Base-by-base conservation (phyloP, 306 rosid species). In the Inga laurina region DNA sequence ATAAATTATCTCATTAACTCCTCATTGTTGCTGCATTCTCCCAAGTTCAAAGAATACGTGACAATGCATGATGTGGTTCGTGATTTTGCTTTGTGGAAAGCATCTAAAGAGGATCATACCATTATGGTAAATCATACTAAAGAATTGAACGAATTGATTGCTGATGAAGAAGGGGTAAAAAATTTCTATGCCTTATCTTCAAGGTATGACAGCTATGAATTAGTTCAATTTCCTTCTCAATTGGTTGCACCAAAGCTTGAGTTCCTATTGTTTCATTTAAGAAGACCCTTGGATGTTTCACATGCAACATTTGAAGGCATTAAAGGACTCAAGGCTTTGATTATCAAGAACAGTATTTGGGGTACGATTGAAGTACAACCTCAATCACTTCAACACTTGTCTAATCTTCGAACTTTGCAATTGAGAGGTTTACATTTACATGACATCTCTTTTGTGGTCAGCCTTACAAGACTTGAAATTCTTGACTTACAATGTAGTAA, bases 1-100 rank as follows among this genome's bases (percentile, higher is more conserved):
- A 34, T 35, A 1, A 59, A 77, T 57, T 1, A 37, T 85, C 22
- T 34, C 72, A 45, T 44, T 73, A 35, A 79, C 78, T 3, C 72
- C 57, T 41, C 30, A 30, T 52, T 77, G 77, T n/a, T 43, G 85
- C 81, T 32, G 54, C 14, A 15, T 49, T 49, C 19, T 49, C 0
- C 14, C 18, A 49, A 49, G 6, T 49, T 49, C 5, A 3, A 49
- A 49, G 14, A 49, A 49, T 79, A 14, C n/a, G 52, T 85, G 44
- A 81, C 44, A 7, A 85, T 85, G 85, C 73, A 35, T 61, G 71
- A 32, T 15, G 46, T 51, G 73, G 83, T 81, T 22, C 74, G 77
- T 3, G 24, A 39, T 45, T 74, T 69, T 0, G 83, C 85, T 34
- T 39, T 82, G 10, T 82, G 77, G 45, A 78, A 82, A 65, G 80